Evolutionary conservation across 257 asterid species (phyloP), one percentile per base, ranked within the genome.

Genomic region (Linderniella brevidens): DNA sequence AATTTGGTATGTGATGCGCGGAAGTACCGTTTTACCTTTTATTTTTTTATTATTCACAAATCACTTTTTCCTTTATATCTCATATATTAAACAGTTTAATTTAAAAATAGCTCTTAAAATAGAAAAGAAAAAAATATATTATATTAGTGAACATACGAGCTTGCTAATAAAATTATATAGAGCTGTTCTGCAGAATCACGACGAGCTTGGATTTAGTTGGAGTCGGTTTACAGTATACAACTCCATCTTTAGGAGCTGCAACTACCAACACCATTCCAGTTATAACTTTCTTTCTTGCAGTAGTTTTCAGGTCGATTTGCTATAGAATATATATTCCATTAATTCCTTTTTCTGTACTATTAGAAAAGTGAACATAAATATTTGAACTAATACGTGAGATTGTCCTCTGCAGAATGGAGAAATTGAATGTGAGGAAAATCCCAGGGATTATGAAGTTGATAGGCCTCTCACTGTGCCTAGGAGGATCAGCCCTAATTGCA

Each of bases 391-490:
- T n/a, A n/a, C n/a, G n/a, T n/a, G n/a, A n/a, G n/a, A n/a, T n/a
- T n/a, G n/a, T n/a, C n/a, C n/a, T n/a, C n/a, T n/a, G n/a, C n/a
- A 86, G 97, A 49, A 68, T 79, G 88, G 97, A 87, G 62, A 70
- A 20, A 45, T 65, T 74, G 53, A 79, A 77, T 16, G 20, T 80
- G 29, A 71, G 60, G 62, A 63, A 58, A 18, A 48, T 50, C 13
- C 46, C 76, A 0, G 93, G 97, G 38, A 62, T 80, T 6, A 52
- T 68, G 62, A 87, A 87, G 58, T 49, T 72, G 17, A 54, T 54
- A 9, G 97, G 95, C 18, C 66, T 87, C n/a, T 35, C 49, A n/a
- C 46, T 71, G 0, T 82, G 97, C 62, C 46, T 76, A 13, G 83
- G 64, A 19, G 97, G 97, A 55, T 80, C 69, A 12, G 85, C 65